These are phyloP conservation scores for Selaginella tamariscina DNA, from an alignment of 75 land plant genomes.

Conservation along the genomic window DNA sequence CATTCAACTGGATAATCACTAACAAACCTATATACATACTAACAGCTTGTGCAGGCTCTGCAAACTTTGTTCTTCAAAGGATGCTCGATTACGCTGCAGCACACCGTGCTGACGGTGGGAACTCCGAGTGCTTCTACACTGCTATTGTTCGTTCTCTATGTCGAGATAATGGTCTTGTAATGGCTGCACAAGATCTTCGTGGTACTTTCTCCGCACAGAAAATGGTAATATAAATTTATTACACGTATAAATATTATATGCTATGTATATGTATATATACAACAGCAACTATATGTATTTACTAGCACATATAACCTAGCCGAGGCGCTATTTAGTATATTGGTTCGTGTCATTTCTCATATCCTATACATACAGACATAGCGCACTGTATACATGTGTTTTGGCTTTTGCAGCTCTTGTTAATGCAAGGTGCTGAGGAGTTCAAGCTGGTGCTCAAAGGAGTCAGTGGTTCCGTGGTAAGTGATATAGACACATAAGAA, in stretches of 20 bases:
- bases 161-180: conserved; percentile 21
- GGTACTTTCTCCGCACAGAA: conserved; percentile 29
- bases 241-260: too few relatives aligned
- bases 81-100: conserved; percentile 29
- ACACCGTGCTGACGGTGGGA: conserved; percentile 19
- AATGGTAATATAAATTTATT: conserved; percentile 15
- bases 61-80: conserved; percentile 27
- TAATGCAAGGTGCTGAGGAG: conserved; percentile 22
- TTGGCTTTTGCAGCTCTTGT: conserved; percentile 17
- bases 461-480: conserved; percentile 25
- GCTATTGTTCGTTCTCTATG: conserved; percentile 24
- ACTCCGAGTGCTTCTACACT: conserved; percentile 22
- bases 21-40: too few relatives aligned
- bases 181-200: conserved; percentile 24
- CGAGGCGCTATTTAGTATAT: too few relatives aligned
- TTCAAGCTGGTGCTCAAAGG: conserved; percentile 15
- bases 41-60: conserved; percentile 23
- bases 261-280: too few relatives aligned
- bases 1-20: too few relatives aligned
- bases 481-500: too few relatives aligned
- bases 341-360: too few relatives aligned
- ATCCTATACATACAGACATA: too few relatives aligned
- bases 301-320: too few relatives aligned
- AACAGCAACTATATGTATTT: too few relatives aligned
- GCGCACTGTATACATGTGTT: neutral